A percentile compares a stretch with the other conserved stretches of the same genome.
Evolutionary conservation across 768 basidiomycete species (phyloP).

Genomic region (Pisolithus microcarpus): DNA sequence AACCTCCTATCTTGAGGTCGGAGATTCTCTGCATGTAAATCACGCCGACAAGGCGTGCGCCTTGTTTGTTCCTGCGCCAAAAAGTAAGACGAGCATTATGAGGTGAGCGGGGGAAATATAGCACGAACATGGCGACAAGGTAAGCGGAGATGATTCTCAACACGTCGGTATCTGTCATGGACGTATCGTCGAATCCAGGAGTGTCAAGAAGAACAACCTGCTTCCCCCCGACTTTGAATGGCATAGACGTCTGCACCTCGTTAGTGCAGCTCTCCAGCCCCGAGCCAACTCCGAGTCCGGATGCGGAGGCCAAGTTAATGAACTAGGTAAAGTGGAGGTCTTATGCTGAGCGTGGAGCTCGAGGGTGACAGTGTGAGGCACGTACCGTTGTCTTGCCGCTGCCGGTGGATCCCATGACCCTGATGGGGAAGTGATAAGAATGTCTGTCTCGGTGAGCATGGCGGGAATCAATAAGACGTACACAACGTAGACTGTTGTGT

Average conservation of each 20-base stretch:
- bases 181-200: slow-evolving; percentile 56
- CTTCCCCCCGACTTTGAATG: slow-evolving; percentile 25
- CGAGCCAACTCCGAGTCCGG: slow-evolving; percentile 24
- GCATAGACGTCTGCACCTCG: slow-evolving; percentile 23
- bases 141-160: slow-evolving; percentile 43
- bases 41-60: slow-evolving; percentile 37
- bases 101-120: neutral
- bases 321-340: slow-evolving; percentile 19
- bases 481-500: slow-evolving; percentile 24
- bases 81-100: neutral
- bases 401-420: slow-evolving; percentile 29
- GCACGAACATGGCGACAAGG: slow-evolving; percentile 25
- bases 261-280: slow-evolving; percentile 32
- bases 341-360: slow-evolving; percentile 1
- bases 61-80: slow-evolving; percentile 25
- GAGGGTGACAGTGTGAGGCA: neutral
- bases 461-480: slow-evolving; percentile 11
- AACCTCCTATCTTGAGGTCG: slow-evolving; percentile 43
- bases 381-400: slow-evolving; percentile 30
- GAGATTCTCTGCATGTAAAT: slow-evolving; percentile 49
- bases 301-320: slow-evolving; percentile 31
- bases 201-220: slow-evolving; percentile 51
- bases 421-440: slow-evolving; percentile 23
- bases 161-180: slow-evolving; percentile 42
- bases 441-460: neutral